phyloP scores from a whole-genome alignment of 257 asterid genomes.

The Plantago major region DNA sequence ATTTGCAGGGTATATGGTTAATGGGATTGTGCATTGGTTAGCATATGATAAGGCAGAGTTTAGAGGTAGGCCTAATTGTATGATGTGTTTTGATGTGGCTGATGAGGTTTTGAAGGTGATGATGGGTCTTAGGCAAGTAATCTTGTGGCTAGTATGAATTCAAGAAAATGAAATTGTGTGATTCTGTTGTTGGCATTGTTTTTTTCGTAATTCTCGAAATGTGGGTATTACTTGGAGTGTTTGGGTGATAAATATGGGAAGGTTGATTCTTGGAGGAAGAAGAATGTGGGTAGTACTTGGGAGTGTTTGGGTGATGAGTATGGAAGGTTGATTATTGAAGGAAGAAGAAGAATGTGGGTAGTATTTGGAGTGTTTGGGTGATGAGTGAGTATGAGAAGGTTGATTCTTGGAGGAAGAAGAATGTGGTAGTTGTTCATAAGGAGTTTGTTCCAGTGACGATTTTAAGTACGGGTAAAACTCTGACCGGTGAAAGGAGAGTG shows the following conservation, averaged over 20 bases:
- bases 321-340: too few species aligned
- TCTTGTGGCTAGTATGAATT: conserved; percentile 9
- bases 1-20: conserved; percentile 28
- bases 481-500: conserved; percentile 21
- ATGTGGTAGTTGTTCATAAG: conserved; percentile 10
- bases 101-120: conserved; percentile 30
- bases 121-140: conserved; percentile 28
- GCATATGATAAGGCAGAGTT: conserved; percentile 14
- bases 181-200: conserved; percentile 28
- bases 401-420: conserved; percentile 28
- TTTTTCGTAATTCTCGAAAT: conserved; percentile 13
- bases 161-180: conserved; percentile 20
- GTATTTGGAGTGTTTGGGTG: conserved; percentile 35
- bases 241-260: too few species aligned
- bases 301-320: too few species aligned
- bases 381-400: conserved; percentile 33
- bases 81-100: conserved; percentile 34
- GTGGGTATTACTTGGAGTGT: conserved; percentile 30
- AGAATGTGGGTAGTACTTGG: too few species aligned
- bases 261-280: too few species aligned
- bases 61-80: conserved; percentile 21
- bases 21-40: conserved; percentile 41
- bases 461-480: conserved; percentile 14
- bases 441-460: conserved; percentile 28
- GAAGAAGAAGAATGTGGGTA: conserved; percentile 8